Conservation (phyloP, 495 filamentous ascomycete genomes). For the Chaetomium fimeti region DNA sequence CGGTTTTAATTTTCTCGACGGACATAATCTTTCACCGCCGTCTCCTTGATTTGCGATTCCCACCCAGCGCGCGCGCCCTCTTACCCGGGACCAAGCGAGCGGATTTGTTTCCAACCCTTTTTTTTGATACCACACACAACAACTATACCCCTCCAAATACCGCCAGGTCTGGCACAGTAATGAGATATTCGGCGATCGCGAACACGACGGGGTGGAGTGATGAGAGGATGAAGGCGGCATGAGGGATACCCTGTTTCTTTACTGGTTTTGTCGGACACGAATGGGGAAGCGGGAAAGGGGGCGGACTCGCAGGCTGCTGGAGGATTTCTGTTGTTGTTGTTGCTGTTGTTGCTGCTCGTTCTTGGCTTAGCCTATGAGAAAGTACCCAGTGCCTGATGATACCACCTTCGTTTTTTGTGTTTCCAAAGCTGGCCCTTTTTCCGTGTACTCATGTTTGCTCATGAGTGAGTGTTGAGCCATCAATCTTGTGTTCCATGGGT, state of each 20-base stretch:
- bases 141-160: neutral
- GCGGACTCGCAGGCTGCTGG: neutral
- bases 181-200: neutral
- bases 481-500: no score
- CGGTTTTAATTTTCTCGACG: neutral
- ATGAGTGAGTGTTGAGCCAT: no score
- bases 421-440: neutral
- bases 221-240: neutral
- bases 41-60: neutral
- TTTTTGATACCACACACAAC: neutral
- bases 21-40: neutral
- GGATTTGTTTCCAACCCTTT: neutral
- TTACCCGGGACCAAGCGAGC: neutral
- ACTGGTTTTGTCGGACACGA: neutral
- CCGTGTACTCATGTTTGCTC: no score
- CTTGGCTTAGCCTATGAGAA: neutral
- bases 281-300: neutral
- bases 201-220: neutral
- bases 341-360: neutral
- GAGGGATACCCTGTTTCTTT: conserved; percentile 1
- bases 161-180: neutral
- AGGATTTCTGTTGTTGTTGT: neutral
- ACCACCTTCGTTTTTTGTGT: conserved; percentile 29
- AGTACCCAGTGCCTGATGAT: conserved; percentile 15
- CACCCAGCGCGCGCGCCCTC: neutral